Conservation (phyloP, 140 eudicot species). For the Ambrosia hybrid region DNA sequence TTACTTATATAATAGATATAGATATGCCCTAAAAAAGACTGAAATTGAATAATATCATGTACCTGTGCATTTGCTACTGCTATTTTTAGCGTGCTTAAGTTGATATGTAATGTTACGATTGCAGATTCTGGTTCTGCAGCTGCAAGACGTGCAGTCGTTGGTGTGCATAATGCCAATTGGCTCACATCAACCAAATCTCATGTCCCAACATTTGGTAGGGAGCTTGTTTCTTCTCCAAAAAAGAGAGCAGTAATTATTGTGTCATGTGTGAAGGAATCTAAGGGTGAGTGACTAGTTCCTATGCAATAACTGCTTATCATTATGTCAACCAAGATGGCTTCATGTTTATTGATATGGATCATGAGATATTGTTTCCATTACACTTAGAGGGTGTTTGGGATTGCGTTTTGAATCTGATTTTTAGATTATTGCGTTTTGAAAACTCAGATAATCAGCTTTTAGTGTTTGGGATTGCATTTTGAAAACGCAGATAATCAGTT, state of each 20-base stretch:
- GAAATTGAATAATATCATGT: too few relatives aligned
- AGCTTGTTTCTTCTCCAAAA: slow-evolving; percentile 34
- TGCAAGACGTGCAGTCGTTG: slow-evolving; percentile 44
- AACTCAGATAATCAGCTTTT: too few relatives aligned
- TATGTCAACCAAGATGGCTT: slow-evolving; percentile 9
- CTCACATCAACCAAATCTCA: slow-evolving; percentile 30
- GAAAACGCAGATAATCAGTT: too few relatives aligned
- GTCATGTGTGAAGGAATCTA: slow-evolving; percentile 53
- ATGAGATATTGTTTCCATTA: slow-evolving; percentile 15
- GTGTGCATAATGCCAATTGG: slow-evolving; percentile 39
- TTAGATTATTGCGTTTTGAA: too few relatives aligned
- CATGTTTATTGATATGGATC: neutral
- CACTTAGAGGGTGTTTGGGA: too few relatives aligned
- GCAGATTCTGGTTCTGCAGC: slow-evolving; percentile 39
- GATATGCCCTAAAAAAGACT: too few relatives aligned
- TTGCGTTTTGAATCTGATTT: too few relatives aligned
- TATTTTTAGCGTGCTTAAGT: slow-evolving; percentile 8
- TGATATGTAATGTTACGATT: slow-evolving; percentile 16
- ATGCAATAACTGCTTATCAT: slow-evolving; percentile 1
- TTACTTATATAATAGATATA: too few relatives aligned
- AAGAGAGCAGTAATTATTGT: slow-evolving; percentile 39
- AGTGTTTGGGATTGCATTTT: too few relatives aligned
- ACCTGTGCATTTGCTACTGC: neutral
- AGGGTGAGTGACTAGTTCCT: slow-evolving; percentile 52
- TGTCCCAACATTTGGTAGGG: slow-evolving; percentile 38